phyloP scores from a whole-genome alignment of 371 early-diverging fungal species.

The Apophysomyces sp. region DNA sequence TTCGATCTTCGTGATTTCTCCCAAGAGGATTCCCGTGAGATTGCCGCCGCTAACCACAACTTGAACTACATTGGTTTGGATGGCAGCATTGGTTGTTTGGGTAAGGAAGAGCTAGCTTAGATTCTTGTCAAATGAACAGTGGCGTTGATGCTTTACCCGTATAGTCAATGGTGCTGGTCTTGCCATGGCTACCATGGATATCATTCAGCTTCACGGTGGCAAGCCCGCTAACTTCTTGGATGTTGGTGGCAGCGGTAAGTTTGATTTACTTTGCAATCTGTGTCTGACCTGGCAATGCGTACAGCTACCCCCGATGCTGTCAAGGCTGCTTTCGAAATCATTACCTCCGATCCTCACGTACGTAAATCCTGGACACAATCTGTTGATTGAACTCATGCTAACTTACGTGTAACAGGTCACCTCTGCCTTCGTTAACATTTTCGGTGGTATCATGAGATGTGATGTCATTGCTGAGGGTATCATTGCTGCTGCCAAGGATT shows the following conservation, averaged over 20 bases:
- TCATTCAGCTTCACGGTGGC: constrained; percentile 97
- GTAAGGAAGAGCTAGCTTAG: constrained; percentile 18
- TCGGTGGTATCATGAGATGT: constrained; percentile 99
- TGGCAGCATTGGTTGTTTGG: constrained; percentile 78
- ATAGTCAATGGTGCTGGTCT: constrained; percentile 98
- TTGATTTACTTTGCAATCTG: too few species aligned
- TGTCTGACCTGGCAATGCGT: too few species aligned
- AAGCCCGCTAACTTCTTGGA: constrained; percentile 99
- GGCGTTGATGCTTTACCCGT: neutral
- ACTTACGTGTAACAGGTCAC: constrained; percentile 48
- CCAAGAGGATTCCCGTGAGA: constrained; percentile 98
- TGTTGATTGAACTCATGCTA: neutral
- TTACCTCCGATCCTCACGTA: constrained; percentile 90
- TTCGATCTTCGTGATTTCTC: constrained; percentile 86
- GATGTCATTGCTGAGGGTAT: constrained; percentile 98
- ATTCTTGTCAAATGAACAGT: neutral
- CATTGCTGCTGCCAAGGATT: constrained; percentile 90
- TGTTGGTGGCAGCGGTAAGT: constrained; percentile 86
- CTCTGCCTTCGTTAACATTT: constrained; percentile 99
- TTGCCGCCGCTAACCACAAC: constrained; percentile 93
- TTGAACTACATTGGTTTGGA: constrained; percentile 99
- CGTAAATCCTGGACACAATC: neutral
- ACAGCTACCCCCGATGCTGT: constrained; percentile 92
- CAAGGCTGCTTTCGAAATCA: constrained; percentile 98
- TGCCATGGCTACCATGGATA: constrained; percentile 99